Evolutionary conservation across 495 filamentous ascomycete genomes (phyloP), one percentile per base, ranked within the genome.

Genomic region (Aspergillus egyptiacus): DNA sequence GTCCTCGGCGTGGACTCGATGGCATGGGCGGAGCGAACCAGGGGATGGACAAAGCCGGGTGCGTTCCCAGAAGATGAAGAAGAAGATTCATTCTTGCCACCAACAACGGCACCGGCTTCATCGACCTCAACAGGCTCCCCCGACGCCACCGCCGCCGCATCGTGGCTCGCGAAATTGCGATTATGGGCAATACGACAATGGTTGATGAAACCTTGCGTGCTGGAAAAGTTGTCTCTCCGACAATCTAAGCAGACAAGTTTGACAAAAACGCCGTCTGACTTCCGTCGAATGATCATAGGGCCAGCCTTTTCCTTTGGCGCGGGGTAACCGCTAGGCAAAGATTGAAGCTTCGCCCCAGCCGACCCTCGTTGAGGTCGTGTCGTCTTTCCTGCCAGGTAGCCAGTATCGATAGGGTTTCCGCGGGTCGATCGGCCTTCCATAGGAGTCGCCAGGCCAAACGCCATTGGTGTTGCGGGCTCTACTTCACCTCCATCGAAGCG

Each of bases 131-230:
- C 81, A 2, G 84, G 79, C 53, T 87, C 81, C 24, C 93, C 93
- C 45, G 87, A 91, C 18, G 85, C 87, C 27, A 88, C 73, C n/a
- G 93, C 93, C 33, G 93, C 93, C 45, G 87, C 88, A 60, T 96
- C 91, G 58, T 98, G 93, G 58, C 89, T 96, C 58, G 89, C 85
- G 70, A 87, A 96, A 43, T 90, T 88, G 40, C 88, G 78, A 50
- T 82, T 83, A 66, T 98, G 93, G 7, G 91, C 88, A 48, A 98
- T 96, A 33, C 93, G 89, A 59, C 90, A 96, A 59, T 98, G 93
- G 56, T 98, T 98, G 70, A 98, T 91, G 60, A 98, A 97, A 2
- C 93, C 93, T 64, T 98, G 93, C 1, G 88, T 88, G 65, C 89
- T 96, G 35, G 85, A 89, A 64, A 96, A 97, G 62, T 96, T 86